These are phyloP conservation scores for Neonectria faginata DNA, from an alignment of 2,329 filamentous ascomycete species.

Conservation along the genomic window DNA sequence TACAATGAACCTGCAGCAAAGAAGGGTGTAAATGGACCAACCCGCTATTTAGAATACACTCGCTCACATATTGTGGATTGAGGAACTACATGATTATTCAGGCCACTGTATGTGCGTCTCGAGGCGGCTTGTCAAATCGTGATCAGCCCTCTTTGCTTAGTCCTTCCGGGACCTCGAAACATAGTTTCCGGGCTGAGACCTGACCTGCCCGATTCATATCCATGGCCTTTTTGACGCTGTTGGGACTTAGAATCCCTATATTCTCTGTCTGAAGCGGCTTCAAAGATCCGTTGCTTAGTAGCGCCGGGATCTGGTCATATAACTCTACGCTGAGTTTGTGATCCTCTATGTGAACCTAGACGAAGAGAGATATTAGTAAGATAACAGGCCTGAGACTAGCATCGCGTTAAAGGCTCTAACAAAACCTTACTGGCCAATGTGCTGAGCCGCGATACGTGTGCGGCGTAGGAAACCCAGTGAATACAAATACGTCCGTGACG, in stretches of 20 bases:
- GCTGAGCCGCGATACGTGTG: slow-evolving; percentile 49
- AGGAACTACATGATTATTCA: not conserved
- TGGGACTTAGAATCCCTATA: slow-evolving; percentile 19
- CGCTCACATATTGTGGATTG: too few species aligned
- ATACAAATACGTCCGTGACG: slow-evolving; percentile 58
- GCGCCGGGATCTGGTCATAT: not conserved
- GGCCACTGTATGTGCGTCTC: not conserved
- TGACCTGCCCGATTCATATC: slow-evolving; percentile 26
- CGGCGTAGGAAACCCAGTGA: slow-evolving; percentile 56
- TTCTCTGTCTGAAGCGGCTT: not conserved
- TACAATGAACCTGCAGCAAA: too few species aligned
- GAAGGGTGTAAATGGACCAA: too few species aligned
- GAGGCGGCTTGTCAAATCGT: too few species aligned
- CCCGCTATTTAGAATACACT: too few species aligned
- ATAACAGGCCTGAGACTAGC: too few species aligned
- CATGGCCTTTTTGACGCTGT: slow-evolving; percentile 20
- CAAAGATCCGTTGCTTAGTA: not conserved
- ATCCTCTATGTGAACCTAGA: slow-evolving; percentile 31
- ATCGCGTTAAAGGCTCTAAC: too few species aligned
- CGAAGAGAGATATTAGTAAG: not conserved
- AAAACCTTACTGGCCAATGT: slow-evolving; percentile 54
- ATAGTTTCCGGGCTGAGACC: slow-evolving; percentile 33
- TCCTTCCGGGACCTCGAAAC: slow-evolving; percentile 19
- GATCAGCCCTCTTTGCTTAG: not conserved
- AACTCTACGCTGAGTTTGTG: slow-evolving; percentile 27